A percentile compares a stretch with the other conserved stretches of the same genome.
phyloP scores from a whole-genome alignment of 441 rosid species.

The Raphanus hybrid region DNA sequence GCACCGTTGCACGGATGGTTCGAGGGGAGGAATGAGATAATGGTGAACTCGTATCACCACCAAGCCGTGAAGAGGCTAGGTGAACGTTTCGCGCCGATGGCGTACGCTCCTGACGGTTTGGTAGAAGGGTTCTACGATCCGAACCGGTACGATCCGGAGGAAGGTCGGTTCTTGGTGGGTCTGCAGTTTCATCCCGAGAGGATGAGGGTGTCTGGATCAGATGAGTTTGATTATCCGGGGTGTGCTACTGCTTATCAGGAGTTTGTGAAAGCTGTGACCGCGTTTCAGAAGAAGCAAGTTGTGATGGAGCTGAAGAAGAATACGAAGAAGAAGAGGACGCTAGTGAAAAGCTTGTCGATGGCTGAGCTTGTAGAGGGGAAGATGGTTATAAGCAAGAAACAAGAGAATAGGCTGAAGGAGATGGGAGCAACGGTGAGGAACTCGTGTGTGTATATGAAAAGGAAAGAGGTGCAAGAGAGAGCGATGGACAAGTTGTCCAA shows the following conservation, averaged over 20 bases:
- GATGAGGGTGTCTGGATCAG: slow-evolving; percentile 60
- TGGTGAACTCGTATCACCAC: slow-evolving; percentile 89
- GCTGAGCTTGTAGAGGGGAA: slow-evolving; percentile 45
- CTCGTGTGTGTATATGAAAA: slow-evolving; percentile 48
- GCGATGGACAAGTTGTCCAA: slow-evolving; percentile 55
- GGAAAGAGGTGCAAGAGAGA: slow-evolving; percentile 52
- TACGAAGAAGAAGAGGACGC: slow-evolving; percentile 46
- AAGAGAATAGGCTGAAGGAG: slow-evolving; percentile 67
- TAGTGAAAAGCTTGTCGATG: slow-evolving; percentile 55
- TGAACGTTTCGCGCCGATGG: slow-evolving; percentile 76
- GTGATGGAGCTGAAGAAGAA: slow-evolving; percentile 36
- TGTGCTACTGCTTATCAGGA: slow-evolving; percentile 71
- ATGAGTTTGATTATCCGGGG: slow-evolving; percentile 77
- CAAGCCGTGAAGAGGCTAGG: slow-evolving; percentile 84
- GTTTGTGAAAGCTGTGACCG: slow-evolving; percentile 59
- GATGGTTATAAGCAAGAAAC: slow-evolving; percentile 55
- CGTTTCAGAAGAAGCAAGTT: slow-evolving; percentile 40
- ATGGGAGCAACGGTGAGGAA: slow-evolving; percentile 72
- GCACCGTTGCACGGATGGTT: slow-evolving; percentile 58
- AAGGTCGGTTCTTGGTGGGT: slow-evolving; percentile 85
- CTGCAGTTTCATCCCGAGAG: slow-evolving; percentile 90
- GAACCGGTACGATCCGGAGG: slow-evolving; percentile 64
- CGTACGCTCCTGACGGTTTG: slow-evolving; percentile 77
- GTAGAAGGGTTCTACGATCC: slow-evolving; percentile 89
- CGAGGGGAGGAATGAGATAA: slow-evolving; percentile 57